Conservation (phyloP, 805 yeast species). For the Yarrowia sp. region DNA sequence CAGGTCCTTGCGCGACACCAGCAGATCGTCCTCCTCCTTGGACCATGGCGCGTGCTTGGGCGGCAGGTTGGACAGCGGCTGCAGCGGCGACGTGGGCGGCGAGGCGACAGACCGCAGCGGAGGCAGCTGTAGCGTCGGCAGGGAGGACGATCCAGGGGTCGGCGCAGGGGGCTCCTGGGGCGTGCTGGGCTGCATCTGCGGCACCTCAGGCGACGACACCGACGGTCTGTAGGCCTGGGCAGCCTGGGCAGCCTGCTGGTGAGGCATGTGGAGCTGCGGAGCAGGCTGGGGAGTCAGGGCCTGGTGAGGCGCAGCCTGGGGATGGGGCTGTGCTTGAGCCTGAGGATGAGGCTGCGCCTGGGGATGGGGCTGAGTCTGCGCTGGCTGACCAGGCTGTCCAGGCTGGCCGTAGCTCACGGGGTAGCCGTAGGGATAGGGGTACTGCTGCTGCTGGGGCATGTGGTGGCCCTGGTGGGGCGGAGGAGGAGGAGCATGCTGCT, state of each 20-base stretch:
- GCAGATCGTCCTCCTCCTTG: conserved; percentile 66
- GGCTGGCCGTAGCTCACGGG: background rate
- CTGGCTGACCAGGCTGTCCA: background rate
- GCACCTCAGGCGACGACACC: background rate
- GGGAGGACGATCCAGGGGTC: too few relatives aligned
- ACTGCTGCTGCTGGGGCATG: conserved; percentile 28
- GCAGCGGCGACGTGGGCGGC: conserved; percentile 30
- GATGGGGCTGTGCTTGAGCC: background rate
- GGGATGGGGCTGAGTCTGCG: background rate
- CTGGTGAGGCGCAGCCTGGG: background rate
- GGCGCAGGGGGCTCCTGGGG: too few relatives aligned
- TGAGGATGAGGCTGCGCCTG: background rate
- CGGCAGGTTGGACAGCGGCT: conserved; percentile 28
- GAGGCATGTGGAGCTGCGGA: conserved; percentile 2
- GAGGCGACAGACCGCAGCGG: conserved; percentile 29
- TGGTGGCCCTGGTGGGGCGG: conserved; percentile 26
- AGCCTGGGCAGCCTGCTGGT: background rate
- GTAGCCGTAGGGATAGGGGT: conserved; percentile 1
- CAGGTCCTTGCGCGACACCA: conserved; percentile 56
- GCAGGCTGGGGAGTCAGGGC: background rate
- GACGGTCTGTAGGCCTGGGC: background rate
- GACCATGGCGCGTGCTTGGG: conserved; percentile 42
- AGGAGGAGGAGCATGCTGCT: background rate
- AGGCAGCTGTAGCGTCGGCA: background rate
- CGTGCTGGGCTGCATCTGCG: background rate